A percentile compares a stretch with the other conserved stretches of the same genome.
These are phyloP conservation scores for Didymella pomorum DNA, from an alignment of 2,329 filamentous ascomycete species.

Conservation along the genomic window DNA sequence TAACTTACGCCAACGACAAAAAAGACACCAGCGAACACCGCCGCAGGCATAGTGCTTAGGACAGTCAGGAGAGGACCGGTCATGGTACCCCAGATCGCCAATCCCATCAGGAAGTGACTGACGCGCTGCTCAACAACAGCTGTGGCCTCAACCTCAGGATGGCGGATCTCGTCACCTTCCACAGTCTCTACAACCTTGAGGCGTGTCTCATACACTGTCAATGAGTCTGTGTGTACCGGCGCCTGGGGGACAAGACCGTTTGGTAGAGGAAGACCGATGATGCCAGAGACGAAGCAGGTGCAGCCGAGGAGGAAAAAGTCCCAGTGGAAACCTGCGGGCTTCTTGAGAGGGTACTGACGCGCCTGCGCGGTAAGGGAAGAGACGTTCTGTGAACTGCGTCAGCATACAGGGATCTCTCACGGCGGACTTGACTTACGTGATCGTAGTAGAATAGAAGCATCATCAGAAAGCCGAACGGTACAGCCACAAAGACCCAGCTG, in stretches of 20 bases:
- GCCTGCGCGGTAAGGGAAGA: slow-evolving; percentile 63
- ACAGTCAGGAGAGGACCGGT: slow-evolving; percentile 61
- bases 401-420: neutral
- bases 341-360: slow-evolving; percentile 61
- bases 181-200: slow-evolving; percentile 51
- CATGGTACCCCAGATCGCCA: slow-evolving; percentile 63
- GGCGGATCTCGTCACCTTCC: slow-evolving; percentile 54
- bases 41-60: slow-evolving; percentile 60
- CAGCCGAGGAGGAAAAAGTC: slow-evolving; percentile 65
- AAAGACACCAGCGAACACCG: slow-evolving; percentile 63
- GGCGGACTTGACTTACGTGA: slow-evolving; percentile 50
- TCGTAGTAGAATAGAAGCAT: slow-evolving; percentile 67
- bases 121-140: slow-evolving; percentile 62
- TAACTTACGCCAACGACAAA: slow-evolving; percentile 60
- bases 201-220: slow-evolving; percentile 51
- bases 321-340: slow-evolving; percentile 65
- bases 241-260: slow-evolving; percentile 65
- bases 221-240: slow-evolving; percentile 64
- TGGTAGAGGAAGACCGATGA: slow-evolving; percentile 62
- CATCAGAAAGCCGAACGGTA: slow-evolving; percentile 63
- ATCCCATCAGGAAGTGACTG: slow-evolving; percentile 62
- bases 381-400: slow-evolving; percentile 51
- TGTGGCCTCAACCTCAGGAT: slow-evolving; percentile 55
- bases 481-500: slow-evolving; percentile 62
- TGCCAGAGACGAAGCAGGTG: slow-evolving; percentile 61